phyloP scores from a whole-genome alignment of 345 rosid species.

The Salix dunnii region DNA sequence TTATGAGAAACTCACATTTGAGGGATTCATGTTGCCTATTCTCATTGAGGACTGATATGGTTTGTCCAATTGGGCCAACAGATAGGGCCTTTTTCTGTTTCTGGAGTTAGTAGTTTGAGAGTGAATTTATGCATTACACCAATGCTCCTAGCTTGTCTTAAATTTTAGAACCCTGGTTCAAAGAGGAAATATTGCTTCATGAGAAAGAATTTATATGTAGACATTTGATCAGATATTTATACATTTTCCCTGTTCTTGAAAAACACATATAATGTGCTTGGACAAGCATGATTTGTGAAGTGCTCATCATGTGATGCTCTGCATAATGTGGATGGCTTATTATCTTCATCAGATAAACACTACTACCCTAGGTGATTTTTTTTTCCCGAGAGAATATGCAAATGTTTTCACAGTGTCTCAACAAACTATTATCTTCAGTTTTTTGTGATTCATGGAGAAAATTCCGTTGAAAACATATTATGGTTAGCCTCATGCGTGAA shows the following conservation, averaged over 20 bases:
- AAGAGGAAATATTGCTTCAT: not conserved
- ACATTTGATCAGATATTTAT: not conserved
- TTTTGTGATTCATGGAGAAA: not conserved
- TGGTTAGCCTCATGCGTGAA: not conserved
- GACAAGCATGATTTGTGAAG: not conserved
- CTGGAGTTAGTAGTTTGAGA: not conserved
- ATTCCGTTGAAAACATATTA: not conserved
- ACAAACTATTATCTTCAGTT: not conserved
- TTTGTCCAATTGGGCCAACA: not conserved
- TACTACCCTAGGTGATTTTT: not conserved
- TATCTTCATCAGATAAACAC: not conserved
- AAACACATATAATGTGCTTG: not conserved
- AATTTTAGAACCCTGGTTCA: not conserved
- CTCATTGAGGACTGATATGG: not conserved
- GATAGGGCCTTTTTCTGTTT: not conserved
- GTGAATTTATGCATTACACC: not conserved
- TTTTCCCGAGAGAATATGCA: not conserved
- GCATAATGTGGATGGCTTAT: not conserved
- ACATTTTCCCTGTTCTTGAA: not conserved
- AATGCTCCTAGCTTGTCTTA: not conserved
- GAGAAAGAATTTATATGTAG: not conserved
- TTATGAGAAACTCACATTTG: not conserved
- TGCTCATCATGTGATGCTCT: not conserved
- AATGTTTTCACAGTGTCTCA: not conserved
- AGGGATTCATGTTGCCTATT: not conserved